A percentile compares a stretch with the other conserved stretches of the same genome.
phyloP scores from a whole-genome alignment of 1,284 basidiomycete species.

The Malassezia slooffiae region DNA sequence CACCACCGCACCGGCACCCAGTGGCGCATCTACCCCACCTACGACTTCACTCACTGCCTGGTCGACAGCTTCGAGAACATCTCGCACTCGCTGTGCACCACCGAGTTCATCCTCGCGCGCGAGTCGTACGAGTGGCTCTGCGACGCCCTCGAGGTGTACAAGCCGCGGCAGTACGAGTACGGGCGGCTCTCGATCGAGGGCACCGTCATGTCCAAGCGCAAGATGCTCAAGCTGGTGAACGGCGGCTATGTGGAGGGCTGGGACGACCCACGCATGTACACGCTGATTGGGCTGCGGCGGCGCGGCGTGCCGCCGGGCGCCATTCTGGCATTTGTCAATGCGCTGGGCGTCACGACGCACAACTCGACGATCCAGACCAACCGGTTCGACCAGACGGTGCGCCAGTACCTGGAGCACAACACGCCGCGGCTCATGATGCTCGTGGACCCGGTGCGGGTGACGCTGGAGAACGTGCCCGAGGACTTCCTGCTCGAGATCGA shows the following conservation, averaged over 20 bases:
- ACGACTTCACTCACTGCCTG: slow-evolving; percentile 97
- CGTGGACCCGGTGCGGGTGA: slow-evolving; percentile 76
- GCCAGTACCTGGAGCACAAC: slow-evolving; percentile 77
- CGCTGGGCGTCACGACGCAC: slow-evolving; percentile 76
- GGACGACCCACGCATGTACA: slow-evolving; percentile 98
- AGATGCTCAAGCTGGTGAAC: slow-evolving; percentile 79
- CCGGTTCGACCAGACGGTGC: slow-evolving; percentile 79
- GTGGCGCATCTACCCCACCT: slow-evolving; percentile 83
- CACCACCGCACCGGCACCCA: slow-evolving; percentile 87
- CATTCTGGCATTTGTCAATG: slow-evolving; percentile 81
- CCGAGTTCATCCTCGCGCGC: slow-evolving; percentile 89
- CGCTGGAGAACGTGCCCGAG: slow-evolving; percentile 70
- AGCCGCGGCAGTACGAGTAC: slow-evolving; percentile 95
- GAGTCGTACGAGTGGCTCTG: slow-evolving; percentile 99
- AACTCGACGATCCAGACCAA: slow-evolving; percentile 72
- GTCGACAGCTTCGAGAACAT: slow-evolving; percentile 99
- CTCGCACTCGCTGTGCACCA: slow-evolving; percentile 93
- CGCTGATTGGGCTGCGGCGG: slow-evolving; percentile 83
- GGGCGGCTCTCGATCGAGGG: slow-evolving; percentile 87
- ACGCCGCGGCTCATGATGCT: slow-evolving; percentile 89
- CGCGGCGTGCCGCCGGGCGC: slow-evolving; percentile 93
- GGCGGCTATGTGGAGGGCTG: slow-evolving; percentile 76
- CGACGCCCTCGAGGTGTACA: slow-evolving; percentile 90
- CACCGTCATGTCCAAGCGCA: slow-evolving; percentile 93
- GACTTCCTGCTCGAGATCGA: slow-evolving; percentile 74